Evolutionary conservation across 768 basidiomycete species (phyloP).

Genomic region (Lepiota brunneoincarnata): DNA sequence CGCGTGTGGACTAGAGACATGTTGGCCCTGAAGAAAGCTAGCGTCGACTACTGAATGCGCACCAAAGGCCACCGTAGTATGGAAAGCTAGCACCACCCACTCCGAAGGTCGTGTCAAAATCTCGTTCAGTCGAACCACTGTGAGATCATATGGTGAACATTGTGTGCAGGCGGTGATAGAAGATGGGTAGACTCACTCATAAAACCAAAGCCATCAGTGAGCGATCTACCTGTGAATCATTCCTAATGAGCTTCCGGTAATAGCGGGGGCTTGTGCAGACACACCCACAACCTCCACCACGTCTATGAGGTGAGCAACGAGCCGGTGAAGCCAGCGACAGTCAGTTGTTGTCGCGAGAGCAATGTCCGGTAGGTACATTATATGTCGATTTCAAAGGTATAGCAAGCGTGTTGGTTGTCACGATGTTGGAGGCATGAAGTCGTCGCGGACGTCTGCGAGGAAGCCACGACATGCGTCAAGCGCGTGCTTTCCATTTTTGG

Average conservation of each 20-base stretch:
- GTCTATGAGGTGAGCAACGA: background rate
- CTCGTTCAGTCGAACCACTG: slow-evolving; percentile 1
- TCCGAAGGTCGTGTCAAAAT: slow-evolving; percentile 16
- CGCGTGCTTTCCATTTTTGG: slow-evolving; percentile 5
- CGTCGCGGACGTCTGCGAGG: background rate
- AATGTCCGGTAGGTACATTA: slow-evolving; percentile 3
- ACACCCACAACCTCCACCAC: slow-evolving; percentile 3
- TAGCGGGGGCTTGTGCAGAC: background rate
- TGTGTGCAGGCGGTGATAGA: too few species aligned
- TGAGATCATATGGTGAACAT: too few species aligned
- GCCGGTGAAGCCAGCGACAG: slow-evolving; percentile 2
- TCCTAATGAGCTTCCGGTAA: background rate
- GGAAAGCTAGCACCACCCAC: slow-evolving; percentile 13
- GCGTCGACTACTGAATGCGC: background rate
- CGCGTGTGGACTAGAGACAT: slow-evolving; percentile 24
- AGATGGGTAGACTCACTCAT: background rate
- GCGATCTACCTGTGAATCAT: background rate
- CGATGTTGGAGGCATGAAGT: slow-evolving; percentile 6
- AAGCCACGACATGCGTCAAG: background rate
- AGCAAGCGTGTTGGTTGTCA: background rate
- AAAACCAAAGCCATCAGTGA: background rate
- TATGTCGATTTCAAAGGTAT: background rate
- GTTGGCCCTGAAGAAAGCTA: background rate
- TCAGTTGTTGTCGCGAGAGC: background rate
- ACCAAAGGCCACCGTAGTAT: slow-evolving; percentile 4